Evolutionary conservation across 2,329 filamentous ascomycete species (phyloP).

Genomic region (Fusarium coffeatum): DNA sequence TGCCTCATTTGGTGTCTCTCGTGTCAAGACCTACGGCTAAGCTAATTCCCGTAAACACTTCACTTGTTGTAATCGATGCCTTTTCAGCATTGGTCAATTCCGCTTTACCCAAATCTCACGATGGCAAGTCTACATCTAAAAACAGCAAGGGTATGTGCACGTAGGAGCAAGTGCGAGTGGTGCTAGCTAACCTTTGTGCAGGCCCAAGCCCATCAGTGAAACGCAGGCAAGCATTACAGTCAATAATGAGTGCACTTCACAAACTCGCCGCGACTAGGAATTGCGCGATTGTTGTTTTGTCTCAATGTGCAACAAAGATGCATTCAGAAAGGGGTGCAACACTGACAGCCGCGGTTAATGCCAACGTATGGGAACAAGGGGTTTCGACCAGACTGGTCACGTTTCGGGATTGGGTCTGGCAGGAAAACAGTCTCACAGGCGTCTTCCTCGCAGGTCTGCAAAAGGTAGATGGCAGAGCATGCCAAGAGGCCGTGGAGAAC

Average conservation of each 20-base stretch:
- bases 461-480: conserved; percentile 68
- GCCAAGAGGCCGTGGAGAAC: conserved; percentile 54
- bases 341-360: conserved; percentile 79
- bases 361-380: conserved; percentile 82
- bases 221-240: conserved; percentile 66
- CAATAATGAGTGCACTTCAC: conserved; percentile 76
- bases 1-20: conserved; percentile 81
- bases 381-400: conserved; percentile 79
- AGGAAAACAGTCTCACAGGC: conserved; percentile 58
- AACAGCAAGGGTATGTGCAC: conserved; percentile 54
- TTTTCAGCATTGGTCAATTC: conserved; percentile 81
- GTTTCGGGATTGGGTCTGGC: conserved; percentile 80
- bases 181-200: conserved; percentile 36
- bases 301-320: conserved; percentile 86
- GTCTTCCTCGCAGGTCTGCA: conserved; percentile 72
- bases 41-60: conserved; percentile 72
- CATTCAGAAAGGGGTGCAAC: conserved; percentile 73
- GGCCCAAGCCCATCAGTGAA: conserved; percentile 55
- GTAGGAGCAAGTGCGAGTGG: conserved; percentile 12
- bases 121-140: conserved; percentile 54
- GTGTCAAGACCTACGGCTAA: conserved; percentile 72
- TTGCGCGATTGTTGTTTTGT: conserved; percentile 79
- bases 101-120: conserved; percentile 74
- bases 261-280: conserved; percentile 80
- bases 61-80: conserved; percentile 81